Conservation (phyloP, 73 alveolate species). For the Paramecium bursaria region DNA sequence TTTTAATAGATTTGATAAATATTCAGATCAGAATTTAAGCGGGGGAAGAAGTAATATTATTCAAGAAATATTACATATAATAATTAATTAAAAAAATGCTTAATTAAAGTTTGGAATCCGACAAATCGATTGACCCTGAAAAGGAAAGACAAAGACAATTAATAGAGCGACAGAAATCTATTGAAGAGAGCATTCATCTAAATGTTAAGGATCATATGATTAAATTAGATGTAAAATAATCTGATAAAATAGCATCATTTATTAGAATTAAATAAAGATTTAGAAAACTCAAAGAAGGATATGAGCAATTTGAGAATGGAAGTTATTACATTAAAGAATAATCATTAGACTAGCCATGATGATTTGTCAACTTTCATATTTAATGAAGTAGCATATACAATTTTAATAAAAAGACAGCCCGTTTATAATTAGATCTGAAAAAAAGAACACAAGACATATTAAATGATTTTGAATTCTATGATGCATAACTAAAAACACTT, state of each 20-base stretch:
- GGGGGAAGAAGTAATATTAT: too few species aligned
- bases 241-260: neutral
- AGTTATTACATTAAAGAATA: conserved; percentile 10
- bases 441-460: conserved; percentile 36
- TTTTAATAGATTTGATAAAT: too few species aligned
- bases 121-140: conserved; percentile 26
- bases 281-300: conserved; percentile 34
- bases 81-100: too few species aligned
- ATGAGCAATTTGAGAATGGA: conserved; percentile 52
- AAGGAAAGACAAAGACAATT: conserved; percentile 24
- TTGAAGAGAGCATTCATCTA: conserved; percentile 37
- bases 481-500: conserved; percentile 30
- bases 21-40: too few species aligned
- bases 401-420: neutral
- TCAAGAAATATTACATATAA: too few species aligned
- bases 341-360: conserved; percentile 16
- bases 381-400: conserved; percentile 30
- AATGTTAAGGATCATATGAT: conserved; percentile 53
- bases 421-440: conserved; percentile 2
- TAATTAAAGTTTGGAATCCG: conserved; percentile 58
- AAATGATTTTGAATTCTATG: conserved; percentile 44
- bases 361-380: conserved; percentile 35
- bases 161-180: conserved; percentile 34
- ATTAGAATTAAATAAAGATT: conserved; percentile 35
- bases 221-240: conserved; percentile 49